phyloP scores from a whole-genome alignment of 2,329 filamentous ascomycete species.

The Neofusicoccum parvum region DNA sequence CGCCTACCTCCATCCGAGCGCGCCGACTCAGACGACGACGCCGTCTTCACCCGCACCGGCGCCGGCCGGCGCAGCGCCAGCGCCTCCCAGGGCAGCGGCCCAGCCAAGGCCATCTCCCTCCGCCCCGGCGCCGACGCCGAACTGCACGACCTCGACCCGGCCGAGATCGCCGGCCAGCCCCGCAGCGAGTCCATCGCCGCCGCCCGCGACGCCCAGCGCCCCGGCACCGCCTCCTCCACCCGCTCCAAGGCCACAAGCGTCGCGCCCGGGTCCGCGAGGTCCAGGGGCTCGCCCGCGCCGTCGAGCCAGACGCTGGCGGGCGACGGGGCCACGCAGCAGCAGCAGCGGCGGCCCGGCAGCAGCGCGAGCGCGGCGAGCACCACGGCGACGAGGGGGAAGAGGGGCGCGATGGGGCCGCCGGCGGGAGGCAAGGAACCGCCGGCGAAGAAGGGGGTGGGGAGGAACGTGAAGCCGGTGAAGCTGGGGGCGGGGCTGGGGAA shows the following conservation, averaged over 20 bases:
- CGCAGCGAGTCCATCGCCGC: conserved; percentile 22
- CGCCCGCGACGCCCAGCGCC: not conserved
- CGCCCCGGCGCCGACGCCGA: not conserved
- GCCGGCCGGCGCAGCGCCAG: not conserved
- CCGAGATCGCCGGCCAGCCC: conserved; percentile 32
- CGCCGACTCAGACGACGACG: conserved; percentile 36
- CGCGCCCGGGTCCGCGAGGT: conserved; percentile 18
- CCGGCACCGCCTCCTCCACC: not conserved
- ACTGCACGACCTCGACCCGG: conserved; percentile 41
- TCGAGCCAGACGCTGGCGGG: conserved; percentile 23
- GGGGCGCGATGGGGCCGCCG: conserved; percentile 26
- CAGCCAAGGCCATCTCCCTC: not conserved
- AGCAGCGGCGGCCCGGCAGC: conserved; percentile 28
- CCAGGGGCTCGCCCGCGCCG: not conserved
- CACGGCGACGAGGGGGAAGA: conserved; percentile 31
- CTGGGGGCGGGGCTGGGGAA: conserved; percentile 24
- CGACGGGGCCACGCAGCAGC: conserved; percentile 28
- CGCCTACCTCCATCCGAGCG: conserved; percentile 25
- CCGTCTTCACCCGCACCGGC: conserved; percentile 12
- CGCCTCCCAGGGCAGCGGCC: not conserved
- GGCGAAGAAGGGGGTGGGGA: conserved; percentile 20
- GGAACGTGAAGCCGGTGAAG: conserved; percentile 24
- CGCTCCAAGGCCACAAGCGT: conserved; percentile 27
- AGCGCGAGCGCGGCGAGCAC: conserved; percentile 31
- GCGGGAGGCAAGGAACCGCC: conserved; percentile 30